Evolutionary conservation across 1,284 basidiomycete genomes (phyloP).

Genomic region (Irpex sp.): DNA sequence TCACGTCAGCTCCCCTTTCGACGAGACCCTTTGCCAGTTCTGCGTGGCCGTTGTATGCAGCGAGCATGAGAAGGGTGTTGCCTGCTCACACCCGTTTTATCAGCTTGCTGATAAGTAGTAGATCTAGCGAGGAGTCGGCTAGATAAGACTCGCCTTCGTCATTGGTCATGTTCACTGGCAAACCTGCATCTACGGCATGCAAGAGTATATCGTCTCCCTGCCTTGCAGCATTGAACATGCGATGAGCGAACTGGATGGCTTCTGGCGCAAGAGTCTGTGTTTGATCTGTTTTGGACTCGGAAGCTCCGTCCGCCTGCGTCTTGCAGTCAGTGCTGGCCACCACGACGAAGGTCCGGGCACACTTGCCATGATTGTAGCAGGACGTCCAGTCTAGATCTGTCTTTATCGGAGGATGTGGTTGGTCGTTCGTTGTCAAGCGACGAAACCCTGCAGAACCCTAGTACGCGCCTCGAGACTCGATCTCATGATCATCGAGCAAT

Average conservation of each 20-base stretch:
- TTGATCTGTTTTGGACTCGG: too few relatives aligned
- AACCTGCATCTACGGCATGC: constrained; percentile 65
- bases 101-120: not conserved
- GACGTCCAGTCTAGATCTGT: too few relatives aligned
- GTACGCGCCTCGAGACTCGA: too few relatives aligned
- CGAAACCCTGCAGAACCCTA: too few relatives aligned
- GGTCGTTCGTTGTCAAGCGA: too few relatives aligned
- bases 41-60: constrained; percentile 74
- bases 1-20: constrained; percentile 58
- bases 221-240: constrained; percentile 77
- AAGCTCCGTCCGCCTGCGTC: too few relatives aligned
- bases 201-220: constrained; percentile 51
- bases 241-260: constrained; percentile 67
- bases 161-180: constrained; percentile 80
- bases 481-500: too few relatives aligned
- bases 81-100: constrained; percentile 35
- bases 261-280: constrained; percentile 30
- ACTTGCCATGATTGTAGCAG: too few relatives aligned
- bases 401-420: too few relatives aligned
- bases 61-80: constrained; percentile 81
- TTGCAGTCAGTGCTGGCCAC: too few relatives aligned
- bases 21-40: constrained; percentile 54
- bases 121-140: not conserved
- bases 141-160: constrained; percentile 44
- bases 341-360: too few relatives aligned